Evolutionary conservation across 768 basidiomycete genomes (phyloP).

Genomic region (Suillus luteus): DNA sequence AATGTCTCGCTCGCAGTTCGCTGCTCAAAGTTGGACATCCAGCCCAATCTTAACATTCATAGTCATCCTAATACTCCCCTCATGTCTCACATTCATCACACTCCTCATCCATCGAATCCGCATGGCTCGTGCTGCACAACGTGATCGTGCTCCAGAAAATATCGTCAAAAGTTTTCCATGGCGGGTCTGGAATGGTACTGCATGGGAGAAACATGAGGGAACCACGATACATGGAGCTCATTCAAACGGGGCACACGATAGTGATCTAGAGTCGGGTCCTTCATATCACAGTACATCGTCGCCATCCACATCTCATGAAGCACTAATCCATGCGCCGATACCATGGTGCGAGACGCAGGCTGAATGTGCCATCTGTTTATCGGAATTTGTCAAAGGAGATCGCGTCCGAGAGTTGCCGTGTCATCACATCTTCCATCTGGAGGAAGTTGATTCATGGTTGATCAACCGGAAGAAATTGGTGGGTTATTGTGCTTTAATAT

Average conservation of each 20-base stretch:
- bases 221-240: constrained; percentile 29
- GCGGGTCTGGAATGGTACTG: constrained; percentile 77
- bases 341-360: constrained; percentile 81
- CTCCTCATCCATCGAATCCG: constrained; percentile 89
- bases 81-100: constrained; percentile 84
- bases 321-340: constrained; percentile 35
- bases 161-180: constrained; percentile 79
- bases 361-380: constrained; percentile 94
- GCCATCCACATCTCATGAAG: constrained; percentile 30
- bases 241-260: constrained; percentile 25
- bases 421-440: constrained; percentile 91
- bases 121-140: constrained; percentile 75
- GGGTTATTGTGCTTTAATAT: constrained; percentile 32
- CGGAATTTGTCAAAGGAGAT: constrained; percentile 84
- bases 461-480: constrained; percentile 92
- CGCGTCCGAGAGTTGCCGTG: constrained; percentile 91
- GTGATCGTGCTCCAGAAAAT: constrained; percentile 82
- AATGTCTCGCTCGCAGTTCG: constrained; percentile 4
- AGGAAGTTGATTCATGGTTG: constrained; percentile 92
- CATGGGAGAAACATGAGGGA: constrained; percentile 77
- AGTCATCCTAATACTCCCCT: constrained; percentile 87
- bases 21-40: constrained; percentile 16
- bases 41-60: constrained; percentile 87
- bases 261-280: constrained; percentile 42
- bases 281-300: constrained; percentile 22